These are phyloP conservation scores for Aspergillus heteromorphus DNA, from an alignment of 495 filamentous ascomycete species.

Conservation along the genomic window DNA sequence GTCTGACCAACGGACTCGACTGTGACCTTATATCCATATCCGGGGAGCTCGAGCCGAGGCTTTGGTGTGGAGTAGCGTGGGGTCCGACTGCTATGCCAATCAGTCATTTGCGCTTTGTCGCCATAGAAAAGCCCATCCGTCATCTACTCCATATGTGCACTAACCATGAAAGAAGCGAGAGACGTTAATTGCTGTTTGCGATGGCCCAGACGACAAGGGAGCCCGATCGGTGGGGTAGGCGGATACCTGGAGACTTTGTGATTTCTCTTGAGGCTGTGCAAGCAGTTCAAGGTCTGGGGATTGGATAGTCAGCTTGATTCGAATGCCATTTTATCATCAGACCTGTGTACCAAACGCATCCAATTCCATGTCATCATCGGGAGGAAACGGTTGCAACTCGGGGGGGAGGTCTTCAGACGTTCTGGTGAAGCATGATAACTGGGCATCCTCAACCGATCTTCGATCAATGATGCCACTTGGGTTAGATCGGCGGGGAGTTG, in stretches of 20 bases:
- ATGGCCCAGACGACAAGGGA: not conserved
- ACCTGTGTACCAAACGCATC: constrained; percentile 48
- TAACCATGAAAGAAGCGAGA: constrained; percentile 31
- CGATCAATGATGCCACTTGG: constrained; percentile 19
- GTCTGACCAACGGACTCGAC: constrained; percentile 29
- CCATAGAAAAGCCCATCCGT: not conserved
- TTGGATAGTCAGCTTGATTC: not conserved
- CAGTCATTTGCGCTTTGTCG: not conserved
- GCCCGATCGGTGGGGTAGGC: not conserved
- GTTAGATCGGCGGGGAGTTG: not conserved
- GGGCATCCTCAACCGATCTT: constrained; percentile 24
- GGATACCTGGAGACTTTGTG: not conserved
- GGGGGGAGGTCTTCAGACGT: not conserved
- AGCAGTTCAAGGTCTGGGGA: constrained; percentile 38
- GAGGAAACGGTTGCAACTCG: not conserved
- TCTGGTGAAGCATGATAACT: constrained; percentile 9
- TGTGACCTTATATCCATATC: constrained; percentile 17
- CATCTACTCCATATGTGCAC: not conserved
- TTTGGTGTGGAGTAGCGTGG: constrained; percentile 20
- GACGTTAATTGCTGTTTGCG: constrained; percentile 1
- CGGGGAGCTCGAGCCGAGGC: constrained; percentile 24
- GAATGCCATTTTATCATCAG: not conserved
- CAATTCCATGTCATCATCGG: constrained; percentile 25
- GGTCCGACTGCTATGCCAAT: constrained; percentile 10
- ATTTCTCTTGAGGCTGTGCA: constrained; percentile 21